phyloP scores from a whole-genome alignment of 805 yeast species.

The Myxozyma neglecta region DNA sequence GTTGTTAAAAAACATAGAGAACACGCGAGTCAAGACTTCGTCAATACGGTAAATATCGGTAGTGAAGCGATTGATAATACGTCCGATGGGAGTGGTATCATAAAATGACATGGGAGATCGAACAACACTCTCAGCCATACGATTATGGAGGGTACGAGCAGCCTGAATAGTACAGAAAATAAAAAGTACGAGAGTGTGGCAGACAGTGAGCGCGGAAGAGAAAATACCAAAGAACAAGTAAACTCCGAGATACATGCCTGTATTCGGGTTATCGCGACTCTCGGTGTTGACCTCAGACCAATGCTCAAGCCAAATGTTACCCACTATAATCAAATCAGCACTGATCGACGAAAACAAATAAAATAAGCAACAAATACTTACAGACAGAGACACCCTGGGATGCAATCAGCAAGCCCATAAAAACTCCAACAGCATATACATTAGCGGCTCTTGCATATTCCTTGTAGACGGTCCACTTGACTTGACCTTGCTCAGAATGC shows the following conservation, averaged over 20 bases:
- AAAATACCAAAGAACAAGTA: conserved; percentile 74
- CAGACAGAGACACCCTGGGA: conserved; percentile 36
- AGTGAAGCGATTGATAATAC: conserved; percentile 86
- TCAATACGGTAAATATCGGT: conserved; percentile 89
- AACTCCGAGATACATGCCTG: conserved; percentile 68
- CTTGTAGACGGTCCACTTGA: conserved; percentile 79
- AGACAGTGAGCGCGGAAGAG: conserved; percentile 58
- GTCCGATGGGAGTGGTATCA: conserved; percentile 93
- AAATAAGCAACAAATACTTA: conserved; percentile 53
- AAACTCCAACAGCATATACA: conserved; percentile 60
- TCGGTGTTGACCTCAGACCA: conserved; percentile 91
- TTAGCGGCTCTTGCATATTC: conserved; percentile 90
- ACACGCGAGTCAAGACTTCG: conserved; percentile 53
- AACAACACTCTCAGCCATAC: conserved; percentile 71
- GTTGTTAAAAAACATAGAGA: conserved; percentile 43
- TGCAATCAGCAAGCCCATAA: conserved; percentile 51
- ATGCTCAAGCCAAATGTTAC: conserved; percentile 91
- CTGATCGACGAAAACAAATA: conserved; percentile 51
- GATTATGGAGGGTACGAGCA: conserved; percentile 66
- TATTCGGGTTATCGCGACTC: conserved; percentile 68
- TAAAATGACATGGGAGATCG: conserved; percentile 94
- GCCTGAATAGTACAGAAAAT: conserved; percentile 80
- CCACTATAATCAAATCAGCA: conserved; percentile 35
- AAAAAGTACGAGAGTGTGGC: conserved; percentile 72
- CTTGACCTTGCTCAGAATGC: conserved; percentile 90